These are phyloP conservation scores for Boletellus sp. DNA, from an alignment of 1,284 basidiomycete species.

Conservation along the genomic window DNA sequence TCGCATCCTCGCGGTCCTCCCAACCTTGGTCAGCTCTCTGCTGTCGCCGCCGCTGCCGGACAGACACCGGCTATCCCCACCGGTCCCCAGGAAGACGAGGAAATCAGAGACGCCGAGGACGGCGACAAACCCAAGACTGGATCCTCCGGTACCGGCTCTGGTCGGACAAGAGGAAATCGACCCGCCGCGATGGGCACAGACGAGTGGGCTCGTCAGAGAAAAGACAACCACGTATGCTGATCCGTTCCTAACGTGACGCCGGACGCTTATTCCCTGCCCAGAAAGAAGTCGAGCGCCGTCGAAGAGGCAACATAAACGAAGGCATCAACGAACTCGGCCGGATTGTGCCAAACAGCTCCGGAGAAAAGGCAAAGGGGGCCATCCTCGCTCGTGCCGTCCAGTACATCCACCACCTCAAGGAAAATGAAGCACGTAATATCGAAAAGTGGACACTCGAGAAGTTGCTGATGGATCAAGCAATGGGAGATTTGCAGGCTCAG, in stretches of 20 bases:
- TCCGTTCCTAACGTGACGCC: background rate
- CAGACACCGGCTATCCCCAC: slow-evolving; percentile 38
- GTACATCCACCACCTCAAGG: slow-evolving; percentile 87
- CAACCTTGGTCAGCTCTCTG: slow-evolving; percentile 56
- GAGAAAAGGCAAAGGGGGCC: slow-evolving; percentile 86
- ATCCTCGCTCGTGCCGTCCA: slow-evolving; percentile 82
- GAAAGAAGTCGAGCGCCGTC: slow-evolving; percentile 96
- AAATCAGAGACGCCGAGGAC: slow-evolving; percentile 38
- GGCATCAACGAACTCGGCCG: slow-evolving; percentile 90
- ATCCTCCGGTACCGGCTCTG: slow-evolving; percentile 29
- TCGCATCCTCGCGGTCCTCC: slow-evolving; percentile 71
- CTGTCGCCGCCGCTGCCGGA: slow-evolving; percentile 41
- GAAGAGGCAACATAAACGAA: slow-evolving; percentile 92
- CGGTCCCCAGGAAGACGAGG: slow-evolving; percentile 34
- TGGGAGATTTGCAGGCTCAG: slow-evolving; percentile 79
- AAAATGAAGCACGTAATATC: slow-evolving; percentile 86
- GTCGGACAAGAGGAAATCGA: slow-evolving; percentile 45
- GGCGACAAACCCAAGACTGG: slow-evolving; percentile 23
- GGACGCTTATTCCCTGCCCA: slow-evolving; percentile 32
- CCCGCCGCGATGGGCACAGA: slow-evolving; percentile 63
- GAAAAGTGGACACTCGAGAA: slow-evolving; percentile 96
- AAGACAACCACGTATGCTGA: slow-evolving; percentile 75
- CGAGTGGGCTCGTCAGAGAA: slow-evolving; percentile 79
- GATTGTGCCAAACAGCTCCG: slow-evolving; percentile 83
- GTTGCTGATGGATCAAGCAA: slow-evolving; percentile 86